phyloP scores from a whole-genome alignment of 192 early-diverging fungal genomes.

The Obelidium mucronatum region DNA sequence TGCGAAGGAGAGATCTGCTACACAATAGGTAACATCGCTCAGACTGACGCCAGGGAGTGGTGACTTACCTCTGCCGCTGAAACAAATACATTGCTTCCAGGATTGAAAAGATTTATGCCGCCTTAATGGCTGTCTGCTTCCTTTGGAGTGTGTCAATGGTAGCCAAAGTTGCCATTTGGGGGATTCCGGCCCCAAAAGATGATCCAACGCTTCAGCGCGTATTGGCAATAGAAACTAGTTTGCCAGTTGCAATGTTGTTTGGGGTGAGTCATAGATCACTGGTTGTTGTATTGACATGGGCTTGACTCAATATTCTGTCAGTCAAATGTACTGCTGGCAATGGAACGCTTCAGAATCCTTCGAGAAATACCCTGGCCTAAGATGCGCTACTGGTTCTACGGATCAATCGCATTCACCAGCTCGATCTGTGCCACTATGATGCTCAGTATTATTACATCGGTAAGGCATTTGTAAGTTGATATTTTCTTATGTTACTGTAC shows the following conservation, averaged over 20 bases:
- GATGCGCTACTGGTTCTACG: neutral
- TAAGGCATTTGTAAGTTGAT: neutral
- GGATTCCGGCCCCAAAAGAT: neutral
- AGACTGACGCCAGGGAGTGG: too few species aligned
- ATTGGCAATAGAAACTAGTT: too few species aligned
- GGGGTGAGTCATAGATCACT: too few species aligned
- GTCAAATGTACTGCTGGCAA: slow-evolving; percentile 3
- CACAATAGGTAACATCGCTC: too few species aligned
- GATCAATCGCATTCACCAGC: neutral
- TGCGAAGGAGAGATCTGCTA: too few species aligned
- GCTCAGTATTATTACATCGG: too few species aligned
- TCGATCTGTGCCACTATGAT: neutral
- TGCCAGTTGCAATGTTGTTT: too few species aligned
- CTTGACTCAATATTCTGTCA: too few species aligned
- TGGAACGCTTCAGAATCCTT: slow-evolving; percentile 7
- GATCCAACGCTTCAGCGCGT: neutral
- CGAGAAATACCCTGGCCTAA: neutral
- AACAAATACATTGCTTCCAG: too few species aligned
- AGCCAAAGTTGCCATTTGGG: neutral
- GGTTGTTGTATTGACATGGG: too few species aligned
- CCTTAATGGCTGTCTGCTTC: neutral
- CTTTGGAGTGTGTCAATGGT: neutral
- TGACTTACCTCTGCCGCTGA: too few species aligned
- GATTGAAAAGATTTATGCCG: neutral
- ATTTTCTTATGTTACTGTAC: neutral